These are phyloP conservation scores for Kockovaella imperatae DNA, from an alignment of 768 basidiomycete genomes.

Conservation along the genomic window DNA sequence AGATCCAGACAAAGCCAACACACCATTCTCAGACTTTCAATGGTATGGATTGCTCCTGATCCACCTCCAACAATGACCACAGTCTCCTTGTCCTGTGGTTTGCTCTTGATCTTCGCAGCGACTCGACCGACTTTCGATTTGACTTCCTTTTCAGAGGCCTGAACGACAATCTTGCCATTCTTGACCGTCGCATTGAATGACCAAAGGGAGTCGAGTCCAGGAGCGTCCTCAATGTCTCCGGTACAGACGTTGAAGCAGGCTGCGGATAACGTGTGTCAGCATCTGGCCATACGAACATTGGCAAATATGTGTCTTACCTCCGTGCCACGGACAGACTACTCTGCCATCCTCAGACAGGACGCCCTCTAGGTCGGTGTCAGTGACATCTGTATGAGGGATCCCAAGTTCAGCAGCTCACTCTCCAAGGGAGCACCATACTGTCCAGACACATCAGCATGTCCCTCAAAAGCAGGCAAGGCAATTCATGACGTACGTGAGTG, in stretches of 20 bases:
- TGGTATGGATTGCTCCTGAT: slow-evolving; percentile 63
- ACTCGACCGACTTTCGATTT: slow-evolving; percentile 62
- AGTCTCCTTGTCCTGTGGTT: slow-evolving; percentile 48
- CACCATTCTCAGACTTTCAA: slow-evolving; percentile 77
- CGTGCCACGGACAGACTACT: slow-evolving; percentile 83
- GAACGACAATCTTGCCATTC: slow-evolving; percentile 66
- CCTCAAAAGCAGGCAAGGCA: too few species aligned
- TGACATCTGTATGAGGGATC: background rate
- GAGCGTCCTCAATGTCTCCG: slow-evolving; percentile 63
- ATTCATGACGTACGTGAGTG: slow-evolving; percentile 55
- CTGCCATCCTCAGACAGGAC: slow-evolving; percentile 69
- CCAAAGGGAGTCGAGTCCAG: slow-evolving; percentile 71
- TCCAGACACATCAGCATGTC: too few species aligned
- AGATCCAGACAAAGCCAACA: slow-evolving; percentile 12
- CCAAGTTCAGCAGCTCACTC: slow-evolving; percentile 39
- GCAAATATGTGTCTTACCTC: slow-evolving; percentile 55
- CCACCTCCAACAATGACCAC: slow-evolving; percentile 84
- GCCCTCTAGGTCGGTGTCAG: slow-evolving; percentile 50
- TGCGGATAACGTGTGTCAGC: slow-evolving; percentile 27
- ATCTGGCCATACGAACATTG: background rate
- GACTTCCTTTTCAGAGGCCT: slow-evolving; percentile 58
- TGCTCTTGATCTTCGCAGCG: slow-evolving; percentile 48
- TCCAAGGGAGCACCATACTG: slow-evolving; percentile 74
- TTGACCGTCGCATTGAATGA: slow-evolving; percentile 62
- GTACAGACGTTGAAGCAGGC: slow-evolving; percentile 83